Evolutionary conservation across 805 yeast species (phyloP).

Genomic region (Metschnikowia drakensbergensis): DNA sequence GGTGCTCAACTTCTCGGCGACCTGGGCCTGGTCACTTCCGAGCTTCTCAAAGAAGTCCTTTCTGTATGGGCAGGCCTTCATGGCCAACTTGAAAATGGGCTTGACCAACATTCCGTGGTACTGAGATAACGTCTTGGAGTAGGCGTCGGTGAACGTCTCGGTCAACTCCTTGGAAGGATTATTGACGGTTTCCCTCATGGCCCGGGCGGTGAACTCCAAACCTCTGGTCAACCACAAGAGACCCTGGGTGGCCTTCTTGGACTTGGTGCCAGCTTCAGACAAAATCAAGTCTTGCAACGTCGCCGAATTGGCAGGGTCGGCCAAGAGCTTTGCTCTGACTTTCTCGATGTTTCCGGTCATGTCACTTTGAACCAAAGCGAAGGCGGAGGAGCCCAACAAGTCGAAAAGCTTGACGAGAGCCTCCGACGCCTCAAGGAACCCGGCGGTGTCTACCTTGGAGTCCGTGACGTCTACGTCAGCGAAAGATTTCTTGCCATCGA

Average conservation of each 20-base stretch:
- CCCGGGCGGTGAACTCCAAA: slow-evolving; percentile 83
- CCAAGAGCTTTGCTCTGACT: slow-evolving; percentile 60
- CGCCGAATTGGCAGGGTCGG: slow-evolving; percentile 58
- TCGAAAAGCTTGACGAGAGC: slow-evolving; percentile 81
- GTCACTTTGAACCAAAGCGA: slow-evolving; percentile 79
- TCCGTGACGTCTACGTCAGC: slow-evolving; percentile 66
- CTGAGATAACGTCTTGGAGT: slow-evolving; percentile 72
- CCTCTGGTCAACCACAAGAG: slow-evolving; percentile 85
- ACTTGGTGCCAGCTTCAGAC: slow-evolving; percentile 62
- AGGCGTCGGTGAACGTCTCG: slow-evolving; percentile 80
- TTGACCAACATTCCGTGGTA: slow-evolving; percentile 78
- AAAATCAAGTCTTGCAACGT: slow-evolving; percentile 77
- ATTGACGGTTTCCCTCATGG: slow-evolving; percentile 75
- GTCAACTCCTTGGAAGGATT: slow-evolving; percentile 63
- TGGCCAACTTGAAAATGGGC: slow-evolving; percentile 87
- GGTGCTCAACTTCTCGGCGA: slow-evolving; percentile 54
- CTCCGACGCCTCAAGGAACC: slow-evolving; percentile 79
- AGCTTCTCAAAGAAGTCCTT: slow-evolving; percentile 78
- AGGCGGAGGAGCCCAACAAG: slow-evolving; percentile 80
- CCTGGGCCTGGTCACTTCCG: slow-evolving; percentile 71
- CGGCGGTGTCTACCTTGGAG: slow-evolving; percentile 64
- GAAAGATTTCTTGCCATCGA: slow-evolving; percentile 72
- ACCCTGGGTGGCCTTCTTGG: slow-evolving; percentile 85
- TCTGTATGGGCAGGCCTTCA: slow-evolving; percentile 93
- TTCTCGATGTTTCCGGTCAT: slow-evolving; percentile 83